These are phyloP conservation scores for Dactylellina haptotyla DNA, from an alignment of 2,329 filamentous ascomycete genomes.

Conservation along the genomic window DNA sequence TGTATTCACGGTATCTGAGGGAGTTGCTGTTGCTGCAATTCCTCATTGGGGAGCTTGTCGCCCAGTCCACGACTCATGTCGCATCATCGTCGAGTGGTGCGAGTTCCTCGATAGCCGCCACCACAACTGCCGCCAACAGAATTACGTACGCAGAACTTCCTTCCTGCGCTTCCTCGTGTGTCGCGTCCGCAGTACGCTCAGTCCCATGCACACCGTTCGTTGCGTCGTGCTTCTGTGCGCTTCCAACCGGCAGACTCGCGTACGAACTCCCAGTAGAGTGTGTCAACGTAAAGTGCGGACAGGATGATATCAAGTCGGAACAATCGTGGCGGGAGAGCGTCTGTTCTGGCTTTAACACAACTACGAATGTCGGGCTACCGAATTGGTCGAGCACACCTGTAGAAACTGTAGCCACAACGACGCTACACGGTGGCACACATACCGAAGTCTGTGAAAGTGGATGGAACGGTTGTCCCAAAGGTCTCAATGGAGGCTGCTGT, in stretches of 20 bases:
- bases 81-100: neutral
- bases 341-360: slow-evolving; percentile 27
- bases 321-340: slow-evolving; percentile 28
- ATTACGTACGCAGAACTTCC: slow-evolving; percentile 47
- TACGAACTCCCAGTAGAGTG: slow-evolving; percentile 45
- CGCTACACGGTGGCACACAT: neutral
- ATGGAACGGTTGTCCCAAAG: slow-evolving; percentile 36
- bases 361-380: slow-evolving; percentile 12
- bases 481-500: slow-evolving; percentile 42
- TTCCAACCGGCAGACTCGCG: slow-evolving; percentile 31
- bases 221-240: slow-evolving; percentile 39
- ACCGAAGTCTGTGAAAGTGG: slow-evolving; percentile 36
- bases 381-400: neutral
- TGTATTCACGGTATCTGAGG: slow-evolving; percentile 7
- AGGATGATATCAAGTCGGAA: slow-evolving; percentile 38
- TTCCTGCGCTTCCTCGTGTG: slow-evolving; percentile 36
- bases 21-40: neutral
- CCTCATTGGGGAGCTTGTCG: neutral
- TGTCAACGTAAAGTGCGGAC: slow-evolving; percentile 30
- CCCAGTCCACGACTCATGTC: slow-evolving; percentile 23
- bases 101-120: neutral
- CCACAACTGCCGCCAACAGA: slow-evolving; percentile 32
- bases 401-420: neutral
- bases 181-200: slow-evolving; percentile 34
- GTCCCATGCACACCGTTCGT: slow-evolving; percentile 37